These are phyloP conservation scores for Vachellia pachyceras DNA, from an alignment of 306 rosid species.

Conservation along the genomic window DNA sequence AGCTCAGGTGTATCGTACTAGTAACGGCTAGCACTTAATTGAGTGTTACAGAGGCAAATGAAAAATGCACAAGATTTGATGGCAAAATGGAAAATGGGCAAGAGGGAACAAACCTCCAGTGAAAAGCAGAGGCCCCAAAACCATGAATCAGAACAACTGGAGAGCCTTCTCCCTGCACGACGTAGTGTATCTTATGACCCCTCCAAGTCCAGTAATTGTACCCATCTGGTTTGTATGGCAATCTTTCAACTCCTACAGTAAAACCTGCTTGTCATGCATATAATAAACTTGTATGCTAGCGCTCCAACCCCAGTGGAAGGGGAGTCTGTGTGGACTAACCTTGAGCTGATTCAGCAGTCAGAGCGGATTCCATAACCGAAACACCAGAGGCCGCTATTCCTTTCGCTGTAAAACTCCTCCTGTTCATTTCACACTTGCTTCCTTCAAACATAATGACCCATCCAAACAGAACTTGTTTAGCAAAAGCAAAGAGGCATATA, in stretches of 20 bases:
- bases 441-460: constrained; percentile 52
- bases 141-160: constrained; percentile 93
- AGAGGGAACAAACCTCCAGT: constrained; percentile 71
- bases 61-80: neutral
- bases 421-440: constrained; percentile 74
- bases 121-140: constrained; percentile 92
- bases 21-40: neutral
- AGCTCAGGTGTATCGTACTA: neutral
- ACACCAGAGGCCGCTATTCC: constrained; percentile 69
- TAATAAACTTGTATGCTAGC: constrained; percentile 1
- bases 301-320: neutral
- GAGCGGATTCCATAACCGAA: constrained; percentile 67
- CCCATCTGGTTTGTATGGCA: constrained; percentile 73
- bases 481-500: neutral
- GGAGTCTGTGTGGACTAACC: constrained; percentile 50
- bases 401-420: constrained; percentile 49
- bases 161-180: constrained; percentile 95
- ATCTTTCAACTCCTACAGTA: constrained; percentile 65
- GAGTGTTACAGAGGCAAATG: neutral
- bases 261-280: constrained; percentile 1
- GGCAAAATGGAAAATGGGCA: neutral
- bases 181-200: constrained; percentile 88
- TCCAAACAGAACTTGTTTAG: constrained; percentile 10
- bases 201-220: constrained; percentile 93
- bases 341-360: constrained; percentile 57